A percentile compares a stretch with the other conserved stretches of the same genome.
These are phyloP conservation scores for Cercospora sp. DNA, from an alignment of 2,329 filamentous ascomycete genomes.

Conservation along the genomic window DNA sequence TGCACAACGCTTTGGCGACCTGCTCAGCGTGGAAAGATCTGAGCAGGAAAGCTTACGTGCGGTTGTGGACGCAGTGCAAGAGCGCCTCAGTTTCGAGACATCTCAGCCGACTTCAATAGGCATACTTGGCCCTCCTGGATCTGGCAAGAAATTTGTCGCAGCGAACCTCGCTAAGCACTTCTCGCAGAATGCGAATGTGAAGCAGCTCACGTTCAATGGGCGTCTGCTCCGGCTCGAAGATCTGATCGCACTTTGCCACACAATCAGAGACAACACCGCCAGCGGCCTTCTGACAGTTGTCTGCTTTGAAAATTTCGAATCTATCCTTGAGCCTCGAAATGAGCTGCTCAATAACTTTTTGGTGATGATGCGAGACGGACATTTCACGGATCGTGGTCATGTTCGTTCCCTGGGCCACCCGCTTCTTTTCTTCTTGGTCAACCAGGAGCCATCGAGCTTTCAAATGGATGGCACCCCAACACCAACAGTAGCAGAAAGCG, in stretches of 20 bases:
- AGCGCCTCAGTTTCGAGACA: conserved; percentile 31
- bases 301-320: conserved; percentile 38
- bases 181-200: conserved; percentile 26
- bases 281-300: conserved; percentile 34
- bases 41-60: conserved; percentile 39
- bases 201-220: conserved; percentile 35
- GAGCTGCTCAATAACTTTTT: conserved; percentile 35
- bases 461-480: conserved; percentile 32
- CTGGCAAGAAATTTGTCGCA: conserved; percentile 40
- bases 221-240: conserved; percentile 34
- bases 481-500: conserved; percentile 30
- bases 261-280: conserved; percentile 35
- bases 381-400: conserved; percentile 35
- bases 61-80: conserved; percentile 35
- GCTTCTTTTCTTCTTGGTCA: conserved; percentile 38
- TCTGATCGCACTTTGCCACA: conserved; percentile 35
- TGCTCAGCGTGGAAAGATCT: conserved; percentile 35
- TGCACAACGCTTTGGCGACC: conserved; percentile 31
- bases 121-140: conserved; percentile 35
- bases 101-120: conserved; percentile 37
- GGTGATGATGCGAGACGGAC: conserved; percentile 37
- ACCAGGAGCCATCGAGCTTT: conserved; percentile 31
- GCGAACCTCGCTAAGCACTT: conserved; percentile 35
- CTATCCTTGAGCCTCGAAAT: conserved; percentile 32
- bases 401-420: conserved; percentile 34